Percentiles rank a stretch among this genome's conserved stretches.
Conservation (phyloP, 1,284 basidiomycete species). For the Heliocybe sulcata region DNA sequence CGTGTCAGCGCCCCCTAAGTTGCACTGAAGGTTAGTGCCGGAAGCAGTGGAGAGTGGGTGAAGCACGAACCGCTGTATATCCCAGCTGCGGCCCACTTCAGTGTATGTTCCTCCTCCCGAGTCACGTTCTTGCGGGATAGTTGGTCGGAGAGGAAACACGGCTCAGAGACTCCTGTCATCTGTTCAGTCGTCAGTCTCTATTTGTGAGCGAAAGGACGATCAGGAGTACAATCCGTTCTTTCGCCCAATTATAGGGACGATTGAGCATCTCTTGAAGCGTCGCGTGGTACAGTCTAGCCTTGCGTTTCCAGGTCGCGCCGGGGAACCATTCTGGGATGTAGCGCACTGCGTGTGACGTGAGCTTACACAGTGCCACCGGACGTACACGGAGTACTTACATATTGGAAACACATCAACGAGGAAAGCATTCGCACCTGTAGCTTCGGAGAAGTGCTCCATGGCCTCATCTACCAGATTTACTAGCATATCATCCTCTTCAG, state of each 20-base stretch:
- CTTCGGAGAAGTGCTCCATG: background rate
- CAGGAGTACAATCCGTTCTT: slow-evolving; percentile 12
- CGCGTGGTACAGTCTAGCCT: slow-evolving; percentile 11
- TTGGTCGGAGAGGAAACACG: slow-evolving; percentile 10
- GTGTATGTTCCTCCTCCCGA: slow-evolving; percentile 9
- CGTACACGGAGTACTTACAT: slow-evolving; percentile 6
- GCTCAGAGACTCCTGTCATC: slow-evolving; percentile 9
- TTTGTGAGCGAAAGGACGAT: background rate
- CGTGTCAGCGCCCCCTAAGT: slow-evolving; percentile 1
- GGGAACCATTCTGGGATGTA: slow-evolving; percentile 19
- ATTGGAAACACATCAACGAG: slow-evolving; percentile 19
- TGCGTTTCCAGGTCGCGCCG: slow-evolving; percentile 16
- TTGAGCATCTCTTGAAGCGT: slow-evolving; percentile 11
- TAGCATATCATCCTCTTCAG: slow-evolving; percentile 24
- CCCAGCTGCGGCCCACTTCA: slow-evolving; percentile 13
- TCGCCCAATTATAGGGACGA: slow-evolving; percentile 12
- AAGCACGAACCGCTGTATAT: slow-evolving; percentile 13
- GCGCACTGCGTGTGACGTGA: slow-evolving; percentile 8
- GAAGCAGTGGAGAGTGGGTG: no score
- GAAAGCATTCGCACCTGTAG: slow-evolving; percentile 10
- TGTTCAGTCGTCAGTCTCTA: background rate
- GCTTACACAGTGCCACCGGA: background rate
- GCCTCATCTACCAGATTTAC: slow-evolving; percentile 11
- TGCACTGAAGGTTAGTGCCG: no score
- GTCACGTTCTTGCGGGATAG: slow-evolving; percentile 9